A percentile compares a stretch with the other conserved stretches of the same genome.
These are phyloP conservation scores for Cyclotella choctawhatcheeana DNA, from an alignment of 108 stramenopile genomes.

Conservation along the genomic window DNA sequence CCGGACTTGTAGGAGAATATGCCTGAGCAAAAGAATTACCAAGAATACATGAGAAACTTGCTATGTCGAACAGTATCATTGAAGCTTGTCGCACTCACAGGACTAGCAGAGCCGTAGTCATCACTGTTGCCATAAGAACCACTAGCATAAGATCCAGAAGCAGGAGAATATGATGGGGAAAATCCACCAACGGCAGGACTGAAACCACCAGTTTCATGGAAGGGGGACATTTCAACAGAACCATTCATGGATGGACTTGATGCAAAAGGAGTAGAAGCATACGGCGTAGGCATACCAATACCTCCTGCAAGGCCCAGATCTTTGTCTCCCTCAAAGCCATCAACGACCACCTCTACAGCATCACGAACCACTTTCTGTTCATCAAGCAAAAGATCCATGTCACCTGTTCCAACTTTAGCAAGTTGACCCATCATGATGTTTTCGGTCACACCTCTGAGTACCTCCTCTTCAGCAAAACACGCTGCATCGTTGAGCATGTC, in stretches of 20 bases:
- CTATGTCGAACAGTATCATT: background rate
- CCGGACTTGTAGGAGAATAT: slow-evolving; percentile 69
- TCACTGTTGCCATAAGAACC: slow-evolving; percentile 76
- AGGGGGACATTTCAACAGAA: slow-evolving; percentile 71
- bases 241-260: slow-evolving; percentile 70
- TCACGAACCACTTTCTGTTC: slow-evolving; percentile 92
- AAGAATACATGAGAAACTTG: slow-evolving; percentile 24
- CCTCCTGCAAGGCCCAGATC: slow-evolving; percentile 66
- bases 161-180: slow-evolving; percentile 82
- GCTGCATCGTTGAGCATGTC: slow-evolving; percentile 99
- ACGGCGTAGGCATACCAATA: slow-evolving; percentile 72
- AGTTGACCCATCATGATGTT: slow-evolving; percentile 99
- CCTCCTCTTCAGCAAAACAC: slow-evolving; percentile 92
- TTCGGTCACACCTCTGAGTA: slow-evolving; percentile 95
- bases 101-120: slow-evolving; percentile 48
- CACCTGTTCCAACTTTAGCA: slow-evolving; percentile 93
- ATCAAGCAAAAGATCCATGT: slow-evolving; percentile 95
- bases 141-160: slow-evolving; percentile 76
- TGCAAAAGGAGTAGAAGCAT: slow-evolving; percentile 75
- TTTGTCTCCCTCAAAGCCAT: slow-evolving; percentile 75
- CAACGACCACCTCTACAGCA: slow-evolving; percentile 89
- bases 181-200: slow-evolving; percentile 86
- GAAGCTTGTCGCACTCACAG: slow-evolving; percentile 25
- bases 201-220: slow-evolving; percentile 72
- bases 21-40: slow-evolving; percentile 46